A percentile compares a stretch with the other conserved stretches of the same genome.
Evolutionary conservation across 345 rosid species (phyloP).

Genomic region (Draba incana): DNA sequence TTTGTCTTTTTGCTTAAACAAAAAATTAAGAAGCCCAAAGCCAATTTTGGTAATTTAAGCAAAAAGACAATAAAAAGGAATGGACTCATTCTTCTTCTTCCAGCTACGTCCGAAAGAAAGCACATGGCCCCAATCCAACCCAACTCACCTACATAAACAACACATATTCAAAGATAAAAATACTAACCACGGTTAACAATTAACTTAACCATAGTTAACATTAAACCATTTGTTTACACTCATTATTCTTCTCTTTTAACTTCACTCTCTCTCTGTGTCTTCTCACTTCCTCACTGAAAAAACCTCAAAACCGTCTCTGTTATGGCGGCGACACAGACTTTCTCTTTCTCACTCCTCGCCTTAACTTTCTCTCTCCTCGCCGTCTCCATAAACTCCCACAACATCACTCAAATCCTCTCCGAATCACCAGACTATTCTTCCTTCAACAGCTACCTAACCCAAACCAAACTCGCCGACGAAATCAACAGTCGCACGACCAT

Average conservation of each 20-base stretch:
- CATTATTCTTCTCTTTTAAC: constrained; percentile 22
- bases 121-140: constrained; percentile 55
- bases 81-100: constrained; percentile 41
- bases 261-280: constrained; percentile 6
- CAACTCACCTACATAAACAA: constrained; percentile 5
- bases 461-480: constrained; percentile 83
- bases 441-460: constrained; percentile 70
- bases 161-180: too few relatives aligned
- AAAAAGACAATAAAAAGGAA: constrained; percentile 27
- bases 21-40: constrained; percentile 29
- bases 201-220: constrained; percentile 12
- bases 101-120: constrained; percentile 51
- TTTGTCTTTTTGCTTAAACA: not conserved
- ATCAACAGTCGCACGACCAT: constrained; percentile 86
- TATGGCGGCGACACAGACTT: constrained; percentile 46
- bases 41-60: constrained; percentile 29
- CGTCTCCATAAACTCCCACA: constrained; percentile 48
- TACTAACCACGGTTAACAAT: constrained; percentile 26
- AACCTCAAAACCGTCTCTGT: constrained; percentile 8
- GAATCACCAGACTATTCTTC: constrained; percentile 69
- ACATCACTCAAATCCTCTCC: constrained; percentile 76
- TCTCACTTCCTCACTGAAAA: constrained; percentile 30
- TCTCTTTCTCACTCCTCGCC: constrained; percentile 40
- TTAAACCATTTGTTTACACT: not conserved
- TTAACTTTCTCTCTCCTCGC: constrained; percentile 44